A percentile compares a stretch with the other conserved stretches of the same genome.
phyloP scores from a whole-genome alignment of 2,329 filamentous ascomycete species.

The Drechslerella stenobrocha region DNA sequence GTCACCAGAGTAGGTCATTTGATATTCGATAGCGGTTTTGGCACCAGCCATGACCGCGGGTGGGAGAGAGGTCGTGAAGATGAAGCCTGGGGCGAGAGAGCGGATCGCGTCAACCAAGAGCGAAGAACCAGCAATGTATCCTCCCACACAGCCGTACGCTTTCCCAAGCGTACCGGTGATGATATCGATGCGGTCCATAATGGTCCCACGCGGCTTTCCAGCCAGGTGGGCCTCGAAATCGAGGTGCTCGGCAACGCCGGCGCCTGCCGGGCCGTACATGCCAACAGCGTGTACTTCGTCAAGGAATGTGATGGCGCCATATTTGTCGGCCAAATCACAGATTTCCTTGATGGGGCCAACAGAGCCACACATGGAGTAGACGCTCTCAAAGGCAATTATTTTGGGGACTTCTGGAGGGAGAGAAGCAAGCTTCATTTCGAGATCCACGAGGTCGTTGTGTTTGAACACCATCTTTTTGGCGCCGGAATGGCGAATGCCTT shows the following conservation, averaged over 20 bases:
- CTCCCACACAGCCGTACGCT: slow-evolving; percentile 95
- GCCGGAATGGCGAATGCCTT: slow-evolving; percentile 95
- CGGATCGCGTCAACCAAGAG: slow-evolving; percentile 90
- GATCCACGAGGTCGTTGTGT: slow-evolving; percentile 91
- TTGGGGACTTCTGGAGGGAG: slow-evolving; percentile 84
- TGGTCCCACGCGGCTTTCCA: slow-evolving; percentile 74
- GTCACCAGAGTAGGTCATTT: slow-evolving; percentile 81
- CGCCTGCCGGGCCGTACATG: slow-evolving; percentile 96
- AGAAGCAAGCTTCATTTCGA: slow-evolving; percentile 88
- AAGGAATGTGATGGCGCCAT: slow-evolving; percentile 94
- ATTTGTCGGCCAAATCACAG: slow-evolving; percentile 94
- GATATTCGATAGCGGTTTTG: slow-evolving; percentile 87
- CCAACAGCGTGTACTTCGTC: slow-evolving; percentile 99
- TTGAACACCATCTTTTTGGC: slow-evolving; percentile 98
- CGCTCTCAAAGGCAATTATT: slow-evolving; percentile 97
- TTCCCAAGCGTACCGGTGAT: slow-evolving; percentile 97
- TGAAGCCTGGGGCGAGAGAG: slow-evolving; percentile 93
- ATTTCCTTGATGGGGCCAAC: slow-evolving; percentile 95
- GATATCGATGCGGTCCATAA: slow-evolving; percentile 96
- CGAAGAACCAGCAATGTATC: slow-evolving; percentile 89
- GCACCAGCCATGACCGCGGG: slow-evolving; percentile 97
- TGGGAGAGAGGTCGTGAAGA: slow-evolving; percentile 95
- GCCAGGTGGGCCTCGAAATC: slow-evolving; percentile 84
- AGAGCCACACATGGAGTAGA: slow-evolving; percentile 99
- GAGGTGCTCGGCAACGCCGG: slow-evolving; percentile 94